Evolutionary conservation across 116 monocot genomes (phyloP), one percentile per base, ranked within the genome.

Genomic region (Posidonia oceanica): DNA sequence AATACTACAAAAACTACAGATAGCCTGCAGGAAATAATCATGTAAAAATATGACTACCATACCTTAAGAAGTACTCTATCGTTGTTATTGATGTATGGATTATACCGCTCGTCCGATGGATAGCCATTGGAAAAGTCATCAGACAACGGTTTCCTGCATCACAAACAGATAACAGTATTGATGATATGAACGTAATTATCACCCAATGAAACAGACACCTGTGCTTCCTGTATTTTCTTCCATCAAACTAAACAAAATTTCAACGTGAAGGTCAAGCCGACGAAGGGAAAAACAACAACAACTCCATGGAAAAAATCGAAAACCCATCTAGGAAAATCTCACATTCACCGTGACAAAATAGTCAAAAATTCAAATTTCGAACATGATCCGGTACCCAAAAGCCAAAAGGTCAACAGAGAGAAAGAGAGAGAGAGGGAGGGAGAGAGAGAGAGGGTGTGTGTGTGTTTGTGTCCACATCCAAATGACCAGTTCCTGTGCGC

Each of bases 11-110:
- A 29, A 29, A 29, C 29, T 29, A 29, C 29, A 29, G 29, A 29
- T 29, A 29, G 29, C 1, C 29, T 29, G 29, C 29, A 29, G 29
- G 29, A 29, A 29, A 29, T 29, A 29, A 29, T 29, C 1, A 29
- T 0, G 29, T 29, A 29, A 29, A 29, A 29, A 29, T 29, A 62
- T 37, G 36, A 62, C 2, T 36, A 29, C 18, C 7, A 29, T 57
- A 84, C 84, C 84, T 80, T 84, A n/a, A 84, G 78, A 66, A 84
- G 84, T 8, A 77, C 84, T 63, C 84, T 76, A 54, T 84, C 84
- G 72, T 75, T 58, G 41, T 77, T 79, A 52, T 83, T 79, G 12
- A 83, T 69, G 39, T 83, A 83, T 36, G 73, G 79, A 71, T 83
- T 75, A 69, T 76, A 83, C 58, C 61, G 62, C 48, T 74, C 29